Conservation (phyloP, 176 grass and related monocot genomes). For the Avena eriantha region DNA sequence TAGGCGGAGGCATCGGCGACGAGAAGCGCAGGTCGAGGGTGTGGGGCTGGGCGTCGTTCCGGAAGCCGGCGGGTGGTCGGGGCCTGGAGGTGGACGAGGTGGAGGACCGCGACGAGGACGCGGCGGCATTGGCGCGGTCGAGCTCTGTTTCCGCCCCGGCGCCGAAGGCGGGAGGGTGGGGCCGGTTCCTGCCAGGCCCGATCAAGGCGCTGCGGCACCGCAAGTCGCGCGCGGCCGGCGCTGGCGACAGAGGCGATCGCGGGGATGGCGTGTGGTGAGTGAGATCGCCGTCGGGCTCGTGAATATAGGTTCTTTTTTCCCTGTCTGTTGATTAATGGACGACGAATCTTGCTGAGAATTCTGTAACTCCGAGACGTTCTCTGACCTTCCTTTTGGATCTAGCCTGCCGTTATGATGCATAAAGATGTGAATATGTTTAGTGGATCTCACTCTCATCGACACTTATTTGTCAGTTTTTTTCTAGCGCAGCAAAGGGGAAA, state of each 20-base stretch:
- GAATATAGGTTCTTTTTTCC: neutral
- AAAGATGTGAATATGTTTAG: slow-evolving; percentile 25
- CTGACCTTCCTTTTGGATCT: neutral
- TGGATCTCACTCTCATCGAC: neutral
- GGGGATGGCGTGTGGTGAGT: neutral
- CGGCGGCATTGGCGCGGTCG: slow-evolving; percentile 57
- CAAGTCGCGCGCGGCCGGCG: slow-evolving; percentile 27
- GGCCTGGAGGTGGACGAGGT: slow-evolving; percentile 28
- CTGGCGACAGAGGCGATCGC: neutral
- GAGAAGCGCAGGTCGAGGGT: slow-evolving; percentile 37
- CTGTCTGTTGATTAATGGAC: neutral
- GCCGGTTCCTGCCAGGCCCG: slow-evolving; percentile 58
- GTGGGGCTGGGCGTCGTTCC: slow-evolving; percentile 51
- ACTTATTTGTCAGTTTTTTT: neutral
- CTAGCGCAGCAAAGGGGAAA: neutral
- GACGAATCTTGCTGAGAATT: neutral
- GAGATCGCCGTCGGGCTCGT: neutral
- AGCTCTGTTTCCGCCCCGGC: slow-evolving; percentile 40
- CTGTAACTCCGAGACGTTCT: neutral
- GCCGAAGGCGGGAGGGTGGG: slow-evolving; percentile 45
- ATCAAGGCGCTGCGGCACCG: slow-evolving; percentile 69
- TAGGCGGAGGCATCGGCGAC: neutral
- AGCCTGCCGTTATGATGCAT: neutral
- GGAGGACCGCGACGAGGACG: neutral
- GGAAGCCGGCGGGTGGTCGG: slow-evolving; percentile 39